phyloP scores from a whole-genome alignment of 192 early-diverging fungal genomes.

The Mortierella antarctica region DNA sequence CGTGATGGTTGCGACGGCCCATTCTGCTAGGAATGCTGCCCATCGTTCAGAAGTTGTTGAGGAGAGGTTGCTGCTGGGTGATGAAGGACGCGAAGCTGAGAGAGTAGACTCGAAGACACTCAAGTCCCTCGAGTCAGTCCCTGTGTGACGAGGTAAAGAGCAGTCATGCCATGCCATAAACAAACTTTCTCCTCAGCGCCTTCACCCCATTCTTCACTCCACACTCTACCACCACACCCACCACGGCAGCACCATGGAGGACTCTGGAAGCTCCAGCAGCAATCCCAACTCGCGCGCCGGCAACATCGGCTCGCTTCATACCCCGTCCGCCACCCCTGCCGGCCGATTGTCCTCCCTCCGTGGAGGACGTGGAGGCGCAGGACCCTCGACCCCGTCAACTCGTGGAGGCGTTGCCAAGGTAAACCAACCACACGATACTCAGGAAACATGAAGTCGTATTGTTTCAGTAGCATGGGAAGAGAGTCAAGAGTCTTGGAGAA shows the following conservation, averaged over 20 bases:
- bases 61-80: no score
- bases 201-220: not conserved
- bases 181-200: not conserved
- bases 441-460: not conserved
- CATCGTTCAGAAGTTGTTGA: no score
- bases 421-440: constrained; percentile 4
- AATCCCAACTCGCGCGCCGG: constrained; percentile 2
- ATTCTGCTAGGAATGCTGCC: no score
- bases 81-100: no score
- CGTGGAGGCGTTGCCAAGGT: constrained; percentile 58
- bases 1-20: no score
- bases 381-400: constrained; percentile 19
- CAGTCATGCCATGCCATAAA: no score
- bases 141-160: no score
- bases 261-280: constrained; percentile 33
- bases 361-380: constrained; percentile 35
- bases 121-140: no score
- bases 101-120: no score
- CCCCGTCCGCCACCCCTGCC: constrained; percentile 33
- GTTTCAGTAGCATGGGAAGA: not conserved
- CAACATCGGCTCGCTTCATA: constrained; percentile 48
- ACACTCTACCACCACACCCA: not conserved
- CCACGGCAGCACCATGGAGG: constrained; percentile 2
- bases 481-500: not conserved
- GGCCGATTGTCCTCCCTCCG: constrained; percentile 43